Conservation (phyloP, 768 basidiomycete genomes). For the Fomitopsis serialis region DNA sequence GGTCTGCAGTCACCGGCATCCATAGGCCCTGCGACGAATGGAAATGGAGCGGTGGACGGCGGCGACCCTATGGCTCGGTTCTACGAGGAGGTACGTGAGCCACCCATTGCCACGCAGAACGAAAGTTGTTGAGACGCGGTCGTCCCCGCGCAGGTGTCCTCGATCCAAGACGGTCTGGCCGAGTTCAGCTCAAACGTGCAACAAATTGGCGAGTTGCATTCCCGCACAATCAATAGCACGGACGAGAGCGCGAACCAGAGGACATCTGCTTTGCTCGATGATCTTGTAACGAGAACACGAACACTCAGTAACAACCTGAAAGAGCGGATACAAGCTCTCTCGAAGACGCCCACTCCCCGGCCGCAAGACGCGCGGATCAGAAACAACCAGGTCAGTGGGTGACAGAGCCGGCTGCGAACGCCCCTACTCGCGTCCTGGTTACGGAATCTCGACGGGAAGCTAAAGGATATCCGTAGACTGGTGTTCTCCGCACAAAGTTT, state of each 20-base stretch:
- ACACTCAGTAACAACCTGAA: constrained; percentile 65
- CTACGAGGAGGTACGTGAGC: constrained; percentile 25
- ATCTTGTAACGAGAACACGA: constrained; percentile 68
- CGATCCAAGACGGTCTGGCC: constrained; percentile 64
- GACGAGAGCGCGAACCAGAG: constrained; percentile 63
- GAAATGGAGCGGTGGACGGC: constrained; percentile 13
- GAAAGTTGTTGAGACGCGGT: not conserved
- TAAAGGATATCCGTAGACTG: constrained; percentile 5
- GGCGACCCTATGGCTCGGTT: constrained; percentile 25
- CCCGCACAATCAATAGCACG: constrained; percentile 68
- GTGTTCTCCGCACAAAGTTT: constrained; percentile 42
- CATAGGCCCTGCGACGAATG: constrained; percentile 14
- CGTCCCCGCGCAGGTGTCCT: constrained; percentile 49
- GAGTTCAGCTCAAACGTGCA: constrained; percentile 66
- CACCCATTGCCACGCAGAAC: not conserved
- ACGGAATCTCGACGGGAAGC: not conserved
- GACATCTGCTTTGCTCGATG: constrained; percentile 58
- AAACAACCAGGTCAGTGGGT: constrained; percentile 58
- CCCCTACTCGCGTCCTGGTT: not conserved
- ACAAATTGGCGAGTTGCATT: constrained; percentile 68
- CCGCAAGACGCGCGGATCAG: constrained; percentile 69
- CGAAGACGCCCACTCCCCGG: constrained; percentile 56
- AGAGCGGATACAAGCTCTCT: constrained; percentile 64
- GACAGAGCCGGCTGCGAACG: not conserved
- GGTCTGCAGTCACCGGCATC: constrained; percentile 16